Evolutionary conservation across 2,329 filamentous ascomycete genomes (phyloP).

Genomic region (Lizonia empirigonia): DNA sequence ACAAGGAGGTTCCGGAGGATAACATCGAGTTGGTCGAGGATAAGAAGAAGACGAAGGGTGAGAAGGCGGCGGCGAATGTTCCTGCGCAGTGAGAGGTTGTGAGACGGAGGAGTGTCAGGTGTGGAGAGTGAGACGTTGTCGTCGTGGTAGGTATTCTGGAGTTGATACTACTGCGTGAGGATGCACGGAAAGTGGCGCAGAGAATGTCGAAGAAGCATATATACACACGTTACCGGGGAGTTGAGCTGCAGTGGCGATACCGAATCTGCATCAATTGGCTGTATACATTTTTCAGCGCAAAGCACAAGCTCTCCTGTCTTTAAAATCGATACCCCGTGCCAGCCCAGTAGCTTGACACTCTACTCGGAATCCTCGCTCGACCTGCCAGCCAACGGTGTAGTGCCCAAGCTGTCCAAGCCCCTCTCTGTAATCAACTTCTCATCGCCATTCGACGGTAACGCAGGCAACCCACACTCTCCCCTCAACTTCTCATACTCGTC

Average conservation of each 20-base stretch:
- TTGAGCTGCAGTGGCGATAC: too few relatives aligned
- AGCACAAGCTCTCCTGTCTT: too few relatives aligned
- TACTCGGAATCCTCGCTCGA: conserved; percentile 27
- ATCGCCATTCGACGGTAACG: conserved; percentile 37
- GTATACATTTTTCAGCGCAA: too few relatives aligned
- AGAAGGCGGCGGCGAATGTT: conserved; percentile 17
- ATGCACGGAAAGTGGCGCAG: neutral
- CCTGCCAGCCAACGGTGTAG: conserved; percentile 38
- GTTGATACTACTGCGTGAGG: too few relatives aligned
- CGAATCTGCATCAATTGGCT: too few relatives aligned
- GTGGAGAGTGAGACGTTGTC: too few relatives aligned
- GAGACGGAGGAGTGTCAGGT: too few relatives aligned
- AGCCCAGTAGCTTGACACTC: neutral
- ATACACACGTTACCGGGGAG: too few relatives aligned
- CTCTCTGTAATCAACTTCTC: conserved; percentile 40
- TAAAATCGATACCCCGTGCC: too few relatives aligned
- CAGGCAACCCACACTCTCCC: conserved; percentile 53
- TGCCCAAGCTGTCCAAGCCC: conserved; percentile 46
- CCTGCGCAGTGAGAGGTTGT: conserved; percentile 12
- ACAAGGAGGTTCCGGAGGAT: conserved; percentile 88
- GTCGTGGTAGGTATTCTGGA: too few relatives aligned
- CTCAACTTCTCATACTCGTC: conserved; percentile 69
- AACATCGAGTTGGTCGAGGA: conserved; percentile 95
- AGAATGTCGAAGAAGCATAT: too few relatives aligned
- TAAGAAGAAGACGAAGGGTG: conserved; percentile 80